phyloP scores from a whole-genome alignment of 140 eudicot species.

The Ambrosia hybrid region DNA sequence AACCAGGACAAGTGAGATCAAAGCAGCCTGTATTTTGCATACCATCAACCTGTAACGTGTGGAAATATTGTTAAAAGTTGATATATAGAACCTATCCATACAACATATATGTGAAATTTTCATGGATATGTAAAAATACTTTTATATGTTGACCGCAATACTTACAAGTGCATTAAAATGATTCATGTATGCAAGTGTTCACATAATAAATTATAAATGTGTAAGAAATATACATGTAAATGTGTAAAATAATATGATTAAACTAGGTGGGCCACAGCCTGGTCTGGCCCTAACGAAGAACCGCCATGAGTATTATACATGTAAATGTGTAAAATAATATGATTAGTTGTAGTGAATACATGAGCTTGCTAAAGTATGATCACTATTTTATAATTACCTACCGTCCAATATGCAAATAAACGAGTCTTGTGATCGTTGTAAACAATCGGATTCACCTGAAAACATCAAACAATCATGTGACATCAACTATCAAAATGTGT shows the following conservation, averaged over 20 bases:
- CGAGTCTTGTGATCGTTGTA: constrained; percentile 28
- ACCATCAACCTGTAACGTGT: constrained; percentile 31
- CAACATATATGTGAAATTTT: no score
- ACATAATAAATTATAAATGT: no score
- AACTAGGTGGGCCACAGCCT: no score
- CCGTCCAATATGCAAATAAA: constrained; percentile 33
- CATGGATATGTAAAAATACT: no score
- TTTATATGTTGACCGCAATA: no score
- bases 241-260: neutral
- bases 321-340: neutral
- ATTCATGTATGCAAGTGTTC: no score
- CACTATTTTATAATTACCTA: neutral
- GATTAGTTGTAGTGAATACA: neutral
- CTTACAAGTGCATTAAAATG: no score
- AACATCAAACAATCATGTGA: neutral
- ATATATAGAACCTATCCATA: no score
- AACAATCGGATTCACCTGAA: constrained; percentile 31
- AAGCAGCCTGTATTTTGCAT: constrained; percentile 36
- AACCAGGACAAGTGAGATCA: constrained; percentile 39
- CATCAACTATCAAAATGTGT: neutral
- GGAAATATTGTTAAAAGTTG: neutral
- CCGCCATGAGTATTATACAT: no score
- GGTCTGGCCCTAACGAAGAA: no score
- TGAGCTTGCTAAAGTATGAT: neutral
- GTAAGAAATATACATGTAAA: no score